Conservation (phyloP, 2,329 filamentous ascomycete genomes). For the Aureobasidium subglaciale region DNA sequence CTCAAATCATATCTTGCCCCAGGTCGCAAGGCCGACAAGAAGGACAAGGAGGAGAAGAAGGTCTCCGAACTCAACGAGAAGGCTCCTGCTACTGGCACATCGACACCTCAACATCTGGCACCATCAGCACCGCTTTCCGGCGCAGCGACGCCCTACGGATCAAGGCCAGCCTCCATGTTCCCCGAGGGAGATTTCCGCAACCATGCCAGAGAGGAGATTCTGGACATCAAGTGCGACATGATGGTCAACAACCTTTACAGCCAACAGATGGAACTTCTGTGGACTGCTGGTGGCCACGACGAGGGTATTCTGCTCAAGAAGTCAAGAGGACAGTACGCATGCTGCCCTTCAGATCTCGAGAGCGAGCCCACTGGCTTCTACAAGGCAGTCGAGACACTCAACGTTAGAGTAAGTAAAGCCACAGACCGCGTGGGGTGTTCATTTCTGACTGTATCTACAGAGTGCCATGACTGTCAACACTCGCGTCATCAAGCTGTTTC, state of each 20-base stretch:
- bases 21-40: constrained; percentile 13
- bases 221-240: constrained; percentile 53
- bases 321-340: constrained; percentile 43
- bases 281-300: constrained; percentile 41
- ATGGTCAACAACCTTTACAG: constrained; percentile 59
- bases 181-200: constrained; percentile 32
- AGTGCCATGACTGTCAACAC: constrained; percentile 63
- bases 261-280: constrained; percentile 51
- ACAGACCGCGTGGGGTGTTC: neutral
- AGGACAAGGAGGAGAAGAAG: constrained; percentile 12
- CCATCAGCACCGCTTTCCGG: neutral
- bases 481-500: constrained; percentile 54
- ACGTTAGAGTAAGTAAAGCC: constrained; percentile 44
- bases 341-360: constrained; percentile 42
- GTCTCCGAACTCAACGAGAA: constrained; percentile 2
- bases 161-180: constrained; percentile 30
- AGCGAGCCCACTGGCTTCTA: constrained; percentile 44
- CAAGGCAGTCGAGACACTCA: constrained; percentile 43
- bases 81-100: constrained; percentile 4
- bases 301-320: constrained; percentile 53
- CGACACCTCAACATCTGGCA: constrained; percentile 3
- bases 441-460: constrained; percentile 30
- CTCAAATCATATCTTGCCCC: constrained; percentile 19
- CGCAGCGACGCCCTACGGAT: constrained; percentile 22
- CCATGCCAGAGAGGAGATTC: constrained; percentile 37